Conservation (phyloP, 73 alveolate species). For the Stentor roeselii region DNA sequence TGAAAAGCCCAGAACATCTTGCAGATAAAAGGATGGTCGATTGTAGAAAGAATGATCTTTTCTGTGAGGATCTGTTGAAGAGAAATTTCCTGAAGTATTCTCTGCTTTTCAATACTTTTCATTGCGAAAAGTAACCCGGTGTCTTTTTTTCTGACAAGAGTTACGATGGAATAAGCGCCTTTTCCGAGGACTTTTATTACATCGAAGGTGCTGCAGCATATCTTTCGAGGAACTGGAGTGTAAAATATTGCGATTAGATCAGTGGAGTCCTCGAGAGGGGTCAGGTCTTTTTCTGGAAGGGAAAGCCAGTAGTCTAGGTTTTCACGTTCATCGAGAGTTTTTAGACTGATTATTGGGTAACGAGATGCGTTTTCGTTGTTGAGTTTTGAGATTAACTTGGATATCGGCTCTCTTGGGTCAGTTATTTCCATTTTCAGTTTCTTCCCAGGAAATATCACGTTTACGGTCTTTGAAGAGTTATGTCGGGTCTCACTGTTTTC, state of each 20-base stretch:
- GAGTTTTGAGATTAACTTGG: background rate
- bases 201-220: conserved; percentile 38
- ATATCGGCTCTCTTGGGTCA: background rate
- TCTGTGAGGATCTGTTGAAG: conserved; percentile 43
- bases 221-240: background rate
- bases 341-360: background rate
- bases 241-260: conserved; percentile 9
- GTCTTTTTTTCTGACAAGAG: conserved; percentile 68
- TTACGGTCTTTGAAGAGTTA: background rate
- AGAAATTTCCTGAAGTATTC: conserved; percentile 40
- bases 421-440: background rate
- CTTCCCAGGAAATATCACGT: background rate
- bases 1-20: conserved; percentile 43
- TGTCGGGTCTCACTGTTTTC: no score
- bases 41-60: conserved; percentile 26
- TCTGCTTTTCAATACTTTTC: conserved; percentile 66
- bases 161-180: conserved; percentile 79
- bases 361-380: background rate
- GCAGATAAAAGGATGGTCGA: conserved; percentile 32
- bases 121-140: conserved; percentile 79
- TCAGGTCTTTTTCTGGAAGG: background rate
- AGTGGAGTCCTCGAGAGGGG: background rate
- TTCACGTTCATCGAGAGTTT: background rate
- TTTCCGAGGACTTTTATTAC: conserved; percentile 73
- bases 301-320: background rate